Base-by-base conservation (phyloP, 1,139 yeast genomes). In the Ashbya aceris region DNA sequence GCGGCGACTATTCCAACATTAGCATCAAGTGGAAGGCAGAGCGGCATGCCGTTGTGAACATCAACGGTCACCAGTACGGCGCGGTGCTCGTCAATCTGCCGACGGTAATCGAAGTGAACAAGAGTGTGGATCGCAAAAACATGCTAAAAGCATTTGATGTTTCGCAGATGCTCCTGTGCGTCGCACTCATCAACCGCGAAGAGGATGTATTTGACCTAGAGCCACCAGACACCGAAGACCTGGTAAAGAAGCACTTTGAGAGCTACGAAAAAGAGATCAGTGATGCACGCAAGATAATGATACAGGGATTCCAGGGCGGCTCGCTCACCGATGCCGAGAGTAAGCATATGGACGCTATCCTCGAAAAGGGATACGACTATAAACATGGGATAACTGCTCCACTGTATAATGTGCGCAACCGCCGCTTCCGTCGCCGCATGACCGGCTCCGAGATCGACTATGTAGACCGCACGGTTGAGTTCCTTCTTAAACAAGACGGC, bases 11-110 rank as follows among this genome's bases (percentile, higher is more conserved):
- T 46, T 71, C 81, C 9, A 81, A 82, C 1, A 70, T 91, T 20
- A 74, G 74, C 41, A 74, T 91, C 51, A 83, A 82, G 58, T 87
- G 95, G 85, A 76, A 81, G 48, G 60, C 57, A 14, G 91, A 91
- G 48, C 68, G 79, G 41, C 78, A 83, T 38, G 97, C 97, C 0
- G 74, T 85, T 27, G 79, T 77, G 2, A 62, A 65, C 4, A 64
- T 77, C 14, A 70, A 67, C 67, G 58, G 73, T 65, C 64, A 74
- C 67, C 50, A 52, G 45, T 93, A 85, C 62, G 86, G 89, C 4
- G 96, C 95, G 0, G 77, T 85, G 50, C 66, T 93, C 33, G 76
- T 91, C n/a, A 94, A 89, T 53, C 66, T 93, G 49, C 99, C 99
- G 0, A 85, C 96, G 0, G 65, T 89, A 8, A 76, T 87, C 4